Conservation (phyloP, 2,329 filamentous ascomycete species). For the Curvularia hawaiiensis region DNA sequence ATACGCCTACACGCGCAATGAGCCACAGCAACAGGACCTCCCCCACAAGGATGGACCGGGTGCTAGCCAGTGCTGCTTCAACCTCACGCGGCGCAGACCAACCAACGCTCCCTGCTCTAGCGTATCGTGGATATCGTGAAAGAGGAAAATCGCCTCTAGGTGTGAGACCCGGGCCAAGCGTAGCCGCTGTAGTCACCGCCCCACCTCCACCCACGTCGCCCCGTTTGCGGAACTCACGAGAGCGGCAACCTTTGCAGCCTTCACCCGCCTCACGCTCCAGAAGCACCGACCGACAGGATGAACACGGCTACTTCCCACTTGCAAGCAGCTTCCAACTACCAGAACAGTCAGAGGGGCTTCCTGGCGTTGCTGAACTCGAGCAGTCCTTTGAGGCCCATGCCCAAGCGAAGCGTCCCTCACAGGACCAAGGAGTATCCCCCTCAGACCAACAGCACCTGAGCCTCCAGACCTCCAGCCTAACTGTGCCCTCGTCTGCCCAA, state of each 20-base stretch:
- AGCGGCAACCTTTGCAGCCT: conserved; percentile 36
- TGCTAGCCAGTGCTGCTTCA: conserved; percentile 14
- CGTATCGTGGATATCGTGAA: conserved; percentile 42
- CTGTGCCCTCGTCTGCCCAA: conserved; percentile 37
- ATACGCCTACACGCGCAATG: conserved; percentile 30
- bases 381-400: conserved; percentile 10
- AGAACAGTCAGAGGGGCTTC: conserved; percentile 9
- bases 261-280: conserved; percentile 30
- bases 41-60: conserved; percentile 32
- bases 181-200: conserved; percentile 39
- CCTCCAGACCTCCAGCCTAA: conserved; percentile 34
- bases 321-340: conserved; percentile 19
- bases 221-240: conserved; percentile 43
- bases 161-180: conserved; percentile 28
- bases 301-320: conserved; percentile 34
- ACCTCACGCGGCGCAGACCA: conserved; percentile 21
- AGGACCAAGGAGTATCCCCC: conserved; percentile 14
- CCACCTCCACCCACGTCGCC: conserved; percentile 40
- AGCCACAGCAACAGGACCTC: conserved; percentile 35
- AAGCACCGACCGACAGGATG: conserved; percentile 28
- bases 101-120: conserved; percentile 32
- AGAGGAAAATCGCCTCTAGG: conserved; percentile 38
- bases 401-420: conserved; percentile 12
- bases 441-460: conserved; percentile 29
- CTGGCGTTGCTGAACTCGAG: conserved; percentile 5